A percentile compares a stretch with the other conserved stretches of the same genome.
Conservation (phyloP, 345 rosid species). For the Eucalyptus albens region DNA sequence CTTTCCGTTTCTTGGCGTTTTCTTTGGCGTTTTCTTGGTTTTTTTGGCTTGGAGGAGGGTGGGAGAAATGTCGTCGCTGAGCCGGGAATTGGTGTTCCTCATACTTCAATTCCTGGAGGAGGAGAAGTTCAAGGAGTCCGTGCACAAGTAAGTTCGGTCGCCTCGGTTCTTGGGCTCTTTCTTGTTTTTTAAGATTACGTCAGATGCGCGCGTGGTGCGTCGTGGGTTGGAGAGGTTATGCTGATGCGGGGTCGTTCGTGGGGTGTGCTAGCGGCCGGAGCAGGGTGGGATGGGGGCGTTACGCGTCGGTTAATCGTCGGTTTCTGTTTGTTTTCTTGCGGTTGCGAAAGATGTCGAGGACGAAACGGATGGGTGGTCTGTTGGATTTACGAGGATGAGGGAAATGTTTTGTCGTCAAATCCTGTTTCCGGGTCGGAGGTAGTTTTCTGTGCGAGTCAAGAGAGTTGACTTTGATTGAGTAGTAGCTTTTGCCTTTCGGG, state of each 20-base stretch:
- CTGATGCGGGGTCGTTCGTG: background rate
- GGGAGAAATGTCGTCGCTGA: conserved; percentile 53
- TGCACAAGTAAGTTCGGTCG: conserved; percentile 46
- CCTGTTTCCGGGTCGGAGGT: background rate
- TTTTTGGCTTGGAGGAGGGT: background rate
- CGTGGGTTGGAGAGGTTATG: background rate
- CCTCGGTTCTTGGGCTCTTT: background rate
- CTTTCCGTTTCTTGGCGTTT: no score
- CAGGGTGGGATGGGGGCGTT: background rate
- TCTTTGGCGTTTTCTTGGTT: background rate
- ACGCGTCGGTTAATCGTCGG: background rate
- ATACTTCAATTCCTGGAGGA: conserved; percentile 93
- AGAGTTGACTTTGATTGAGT: background rate
- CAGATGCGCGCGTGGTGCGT: background rate
- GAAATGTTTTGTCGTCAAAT: background rate
- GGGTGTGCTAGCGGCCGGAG: background rate
- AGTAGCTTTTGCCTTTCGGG: background rate
- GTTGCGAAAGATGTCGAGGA: background rate
- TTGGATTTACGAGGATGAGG: background rate
- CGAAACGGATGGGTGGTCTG: background rate
- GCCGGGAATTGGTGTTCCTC: conserved; percentile 86
- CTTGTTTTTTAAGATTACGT: background rate
- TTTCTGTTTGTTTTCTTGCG: background rate
- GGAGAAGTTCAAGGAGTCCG: conserved; percentile 81
- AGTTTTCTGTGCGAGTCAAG: background rate